Evolutionary conservation across 257 asterid species (phyloP).

Genomic region (Solanum rostratum): DNA sequence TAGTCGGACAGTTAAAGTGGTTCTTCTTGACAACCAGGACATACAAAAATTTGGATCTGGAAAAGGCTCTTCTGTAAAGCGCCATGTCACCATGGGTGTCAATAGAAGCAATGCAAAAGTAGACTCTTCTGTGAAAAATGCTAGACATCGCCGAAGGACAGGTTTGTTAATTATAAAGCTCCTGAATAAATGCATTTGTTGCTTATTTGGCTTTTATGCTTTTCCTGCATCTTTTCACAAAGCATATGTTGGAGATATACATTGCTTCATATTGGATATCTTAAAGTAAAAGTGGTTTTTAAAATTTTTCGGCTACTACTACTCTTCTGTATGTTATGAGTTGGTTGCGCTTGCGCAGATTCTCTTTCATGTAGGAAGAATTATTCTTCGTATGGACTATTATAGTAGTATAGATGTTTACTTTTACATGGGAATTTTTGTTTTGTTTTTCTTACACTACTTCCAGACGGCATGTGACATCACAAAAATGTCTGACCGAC

Average conservation of each 20-base stretch:
- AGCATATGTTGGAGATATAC: neutral
- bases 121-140: slow-evolving; percentile 44
- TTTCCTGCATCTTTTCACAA: neutral
- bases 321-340: neutral
- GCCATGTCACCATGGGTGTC: slow-evolving; percentile 44
- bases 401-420: neutral
- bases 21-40: slow-evolving; percentile 72
- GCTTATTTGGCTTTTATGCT: neutral
- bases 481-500: neutral
- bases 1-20: slow-evolving; percentile 47
- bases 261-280: neutral
- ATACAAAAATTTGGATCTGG: slow-evolving; percentile 60
- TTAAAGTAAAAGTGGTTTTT: neutral
- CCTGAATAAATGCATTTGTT: neutral
- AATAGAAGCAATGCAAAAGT: slow-evolving; percentile 48
- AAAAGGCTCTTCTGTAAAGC: slow-evolving; percentile 62
- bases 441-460: neutral
- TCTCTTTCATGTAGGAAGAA: neutral
- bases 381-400: neutral
- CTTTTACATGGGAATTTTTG: neutral
- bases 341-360: neutral
- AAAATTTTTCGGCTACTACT: neutral
- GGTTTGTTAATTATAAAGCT: slow-evolving; percentile 26
- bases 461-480: neutral
- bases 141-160: slow-evolving; percentile 58